phyloP scores from a whole-genome alignment of 495 filamentous ascomycete species.

The Pseudomonodictys pantanalensis region DNA sequence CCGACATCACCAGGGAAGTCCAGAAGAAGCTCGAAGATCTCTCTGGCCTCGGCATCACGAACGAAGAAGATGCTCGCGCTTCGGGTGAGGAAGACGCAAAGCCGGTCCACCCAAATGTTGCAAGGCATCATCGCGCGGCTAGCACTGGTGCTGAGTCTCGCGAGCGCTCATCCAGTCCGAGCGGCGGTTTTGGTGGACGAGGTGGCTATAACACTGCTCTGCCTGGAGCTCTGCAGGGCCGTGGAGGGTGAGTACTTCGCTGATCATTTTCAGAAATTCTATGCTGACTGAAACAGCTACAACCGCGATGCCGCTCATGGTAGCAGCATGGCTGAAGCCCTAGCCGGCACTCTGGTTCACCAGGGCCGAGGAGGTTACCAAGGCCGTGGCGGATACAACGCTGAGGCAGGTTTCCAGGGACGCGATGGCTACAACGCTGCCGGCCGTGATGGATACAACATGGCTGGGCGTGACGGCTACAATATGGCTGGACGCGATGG shows the following conservation, averaged over 20 bases:
- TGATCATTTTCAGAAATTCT: too few relatives aligned
- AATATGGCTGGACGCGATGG: conserved; percentile 19
- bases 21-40: conserved; percentile 26
- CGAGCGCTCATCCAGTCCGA: conserved; percentile 28
- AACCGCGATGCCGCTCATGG: background rate
- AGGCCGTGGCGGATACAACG: conserved; percentile 22
- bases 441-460: conserved; percentile 18
- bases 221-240: background rate
- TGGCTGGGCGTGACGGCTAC: conserved; percentile 21
- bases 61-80: conserved; percentile 20
- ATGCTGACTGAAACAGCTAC: too few relatives aligned
- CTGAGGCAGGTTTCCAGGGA: too few relatives aligned
- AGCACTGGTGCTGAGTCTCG: conserved; percentile 15
- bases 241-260: too few relatives aligned
- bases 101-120: conserved; percentile 19
- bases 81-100: conserved; percentile 18
- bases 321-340: background rate
- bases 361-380: conserved; percentile 12
- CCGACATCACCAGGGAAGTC: conserved; percentile 15
- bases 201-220: conserved; percentile 5
- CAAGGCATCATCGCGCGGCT: conserved; percentile 19
- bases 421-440: conserved; percentile 12
- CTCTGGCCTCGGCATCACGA: conserved; percentile 24
- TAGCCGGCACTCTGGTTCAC: background rate
- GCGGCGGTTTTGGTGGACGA: conserved; percentile 23